phyloP scores from a whole-genome alignment of 306 rosid species.

The Lathyrus tuberosus region DNA sequence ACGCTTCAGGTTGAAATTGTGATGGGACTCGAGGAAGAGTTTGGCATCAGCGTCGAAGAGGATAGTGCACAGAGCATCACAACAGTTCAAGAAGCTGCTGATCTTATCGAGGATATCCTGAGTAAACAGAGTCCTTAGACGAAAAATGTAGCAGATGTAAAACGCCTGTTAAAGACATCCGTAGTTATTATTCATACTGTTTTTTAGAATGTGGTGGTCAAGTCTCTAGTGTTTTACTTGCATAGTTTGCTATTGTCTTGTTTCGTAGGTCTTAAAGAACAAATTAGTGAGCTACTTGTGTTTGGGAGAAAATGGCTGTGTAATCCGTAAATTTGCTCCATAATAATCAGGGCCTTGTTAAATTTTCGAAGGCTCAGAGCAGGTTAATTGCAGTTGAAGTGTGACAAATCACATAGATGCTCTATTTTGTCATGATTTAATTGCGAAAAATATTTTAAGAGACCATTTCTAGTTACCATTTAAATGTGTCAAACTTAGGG shows the following conservation, averaged over 20 bases:
- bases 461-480: too few species aligned
- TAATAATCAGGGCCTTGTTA: not conserved
- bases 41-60: constrained; percentile 74
- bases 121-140: constrained; percentile 51
- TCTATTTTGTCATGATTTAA: too few species aligned
- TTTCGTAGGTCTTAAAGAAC: not conserved
- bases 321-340: constrained; percentile 16
- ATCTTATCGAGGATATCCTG: constrained; percentile 66
- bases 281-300: too few species aligned
- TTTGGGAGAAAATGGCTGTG: not conserved
- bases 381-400: too few species aligned
- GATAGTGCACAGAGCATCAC: constrained; percentile 78
- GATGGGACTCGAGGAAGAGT: constrained; percentile 86
- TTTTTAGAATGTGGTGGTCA: constrained; percentile 16
- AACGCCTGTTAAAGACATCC: not conserved
- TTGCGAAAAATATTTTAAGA: too few species aligned
- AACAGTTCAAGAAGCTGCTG: constrained; percentile 84
- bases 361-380: too few species aligned
- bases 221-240: constrained; percentile 17
- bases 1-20: constrained; percentile 76
- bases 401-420: too few species aligned
- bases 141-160: constrained; percentile 15
- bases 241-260: constrained; percentile 28
- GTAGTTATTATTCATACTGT: not conserved
- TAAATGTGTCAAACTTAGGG: too few species aligned